These are phyloP conservation scores for Rhizopogon roseolus DNA, from an alignment of 768 basidiomycete genomes.

Conservation along the genomic window DNA sequence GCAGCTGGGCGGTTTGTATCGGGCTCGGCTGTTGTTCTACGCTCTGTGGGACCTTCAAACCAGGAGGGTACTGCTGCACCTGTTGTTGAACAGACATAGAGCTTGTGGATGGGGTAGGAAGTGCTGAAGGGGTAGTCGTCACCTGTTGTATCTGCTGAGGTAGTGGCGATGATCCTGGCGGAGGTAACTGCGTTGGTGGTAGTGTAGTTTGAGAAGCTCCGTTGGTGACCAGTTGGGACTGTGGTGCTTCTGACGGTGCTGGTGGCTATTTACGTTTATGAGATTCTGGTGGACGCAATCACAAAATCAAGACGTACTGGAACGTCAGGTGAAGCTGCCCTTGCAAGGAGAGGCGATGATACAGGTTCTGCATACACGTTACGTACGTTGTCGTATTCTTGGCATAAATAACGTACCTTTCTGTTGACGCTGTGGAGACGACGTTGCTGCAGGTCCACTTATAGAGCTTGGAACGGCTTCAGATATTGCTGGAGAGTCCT, in stretches of 20 bases:
- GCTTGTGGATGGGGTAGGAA: conserved; percentile 11
- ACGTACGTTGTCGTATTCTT: conserved; percentile 17
- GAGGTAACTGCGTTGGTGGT: conserved; percentile 23
- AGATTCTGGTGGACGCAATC: conserved; percentile 6
- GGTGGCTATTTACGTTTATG: conserved; percentile 30
- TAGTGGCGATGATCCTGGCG: conserved; percentile 40
- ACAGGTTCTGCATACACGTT: conserved; percentile 34
- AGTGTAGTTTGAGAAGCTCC: conserved; percentile 23
- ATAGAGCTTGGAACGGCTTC: conserved; percentile 49
- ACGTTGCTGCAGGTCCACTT: conserved; percentile 46
- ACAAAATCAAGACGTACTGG: conserved; percentile 30
- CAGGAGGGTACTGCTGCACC: conserved; percentile 60
- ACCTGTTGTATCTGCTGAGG: conserved; percentile 45
- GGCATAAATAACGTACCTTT: conserved; percentile 39
- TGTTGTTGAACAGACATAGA: conserved; percentile 28
- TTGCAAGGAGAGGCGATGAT: conserved; percentile 39
- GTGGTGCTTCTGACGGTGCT: conserved; percentile 32
- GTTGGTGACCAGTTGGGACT: conserved; percentile 30
- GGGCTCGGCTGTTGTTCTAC: conserved; percentile 32
- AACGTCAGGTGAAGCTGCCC: conserved; percentile 37
- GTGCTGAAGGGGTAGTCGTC: conserved; percentile 5
- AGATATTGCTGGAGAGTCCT: conserved; percentile 70
- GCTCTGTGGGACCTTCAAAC: conserved; percentile 51
- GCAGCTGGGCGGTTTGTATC: conserved; percentile 23
- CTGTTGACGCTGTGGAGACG: conserved; percentile 54